Evolutionary conservation across 345 rosid genomes (phyloP).

Genomic region (Eucalyptus cladocalyx): DNA sequence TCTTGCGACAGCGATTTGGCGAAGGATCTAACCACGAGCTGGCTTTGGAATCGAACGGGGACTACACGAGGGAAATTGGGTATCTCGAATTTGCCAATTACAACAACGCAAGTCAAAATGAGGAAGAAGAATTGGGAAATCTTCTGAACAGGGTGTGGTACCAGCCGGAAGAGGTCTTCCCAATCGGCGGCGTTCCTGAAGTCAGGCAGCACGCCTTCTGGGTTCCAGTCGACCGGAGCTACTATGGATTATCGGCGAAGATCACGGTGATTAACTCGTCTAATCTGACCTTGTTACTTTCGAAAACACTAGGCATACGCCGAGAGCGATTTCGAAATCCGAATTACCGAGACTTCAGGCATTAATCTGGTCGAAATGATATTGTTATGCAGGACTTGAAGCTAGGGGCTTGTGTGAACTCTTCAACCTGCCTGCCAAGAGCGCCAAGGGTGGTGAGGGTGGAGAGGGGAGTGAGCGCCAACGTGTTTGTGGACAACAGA

Average conservation of each 20-base stretch:
- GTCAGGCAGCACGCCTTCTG: constrained; percentile 47
- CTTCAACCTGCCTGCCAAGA: constrained; percentile 45
- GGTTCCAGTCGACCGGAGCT: constrained; percentile 48
- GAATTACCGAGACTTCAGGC: neutral
- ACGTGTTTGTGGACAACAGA: constrained; percentile 38
- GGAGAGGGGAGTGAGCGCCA: constrained; percentile 37
- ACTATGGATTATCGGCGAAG: constrained; percentile 19
- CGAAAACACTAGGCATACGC: neutral
- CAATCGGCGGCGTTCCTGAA: constrained; percentile 57
- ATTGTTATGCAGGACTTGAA: constrained; percentile 16
- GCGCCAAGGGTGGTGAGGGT: constrained; percentile 37
- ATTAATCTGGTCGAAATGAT: neutral
- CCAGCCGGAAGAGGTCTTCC: constrained; percentile 67
- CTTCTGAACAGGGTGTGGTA: constrained; percentile 51
- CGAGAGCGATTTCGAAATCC: neutral
- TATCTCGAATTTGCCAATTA: constrained; percentile 26
- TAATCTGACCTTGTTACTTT: neutral
- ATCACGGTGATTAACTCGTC: constrained; percentile 15
- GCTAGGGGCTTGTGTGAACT: constrained; percentile 35
- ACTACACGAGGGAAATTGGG: constrained; percentile 53
- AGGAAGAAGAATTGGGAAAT: constrained; percentile 3
- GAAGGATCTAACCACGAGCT: constrained; percentile 37
- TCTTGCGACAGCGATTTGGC: constrained; percentile 28
- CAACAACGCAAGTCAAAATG: neutral
- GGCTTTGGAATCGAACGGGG: constrained; percentile 53